Conservation (phyloP, 306 rosid species). For the Cajanus cajan region DNA sequence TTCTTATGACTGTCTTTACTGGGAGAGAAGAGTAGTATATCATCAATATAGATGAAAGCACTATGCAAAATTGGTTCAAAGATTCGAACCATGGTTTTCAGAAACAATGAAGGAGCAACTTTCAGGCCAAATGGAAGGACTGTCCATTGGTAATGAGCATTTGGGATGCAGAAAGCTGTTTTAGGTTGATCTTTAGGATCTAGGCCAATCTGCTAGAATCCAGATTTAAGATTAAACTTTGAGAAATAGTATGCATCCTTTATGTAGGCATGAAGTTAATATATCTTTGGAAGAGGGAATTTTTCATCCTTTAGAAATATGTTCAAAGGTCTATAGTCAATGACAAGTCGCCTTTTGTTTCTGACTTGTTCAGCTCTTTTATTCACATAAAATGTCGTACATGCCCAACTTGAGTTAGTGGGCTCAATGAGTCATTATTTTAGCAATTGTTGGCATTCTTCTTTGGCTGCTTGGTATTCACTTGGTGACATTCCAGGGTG, state of each 20-base stretch:
- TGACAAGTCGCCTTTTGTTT: neutral
- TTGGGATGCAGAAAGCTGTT: neutral
- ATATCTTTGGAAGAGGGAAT: neutral
- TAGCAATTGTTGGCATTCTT: neutral
- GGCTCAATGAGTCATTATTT: neutral
- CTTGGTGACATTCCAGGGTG: neutral
- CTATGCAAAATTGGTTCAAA: neutral
- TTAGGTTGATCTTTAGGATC: neutral
- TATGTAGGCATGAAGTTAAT: neutral
- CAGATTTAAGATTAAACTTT: too few species aligned
- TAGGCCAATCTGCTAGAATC: neutral
- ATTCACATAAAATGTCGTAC: neutral
- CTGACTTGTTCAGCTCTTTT: neutral
- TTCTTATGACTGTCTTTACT: neutral
- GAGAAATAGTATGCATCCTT: neutral
- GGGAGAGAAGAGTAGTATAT: neutral
- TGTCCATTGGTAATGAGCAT: neutral
- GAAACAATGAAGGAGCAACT: neutral
- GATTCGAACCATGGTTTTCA: neutral
- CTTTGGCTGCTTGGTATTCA: neutral
- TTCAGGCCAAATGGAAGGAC: neutral
- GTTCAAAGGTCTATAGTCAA: neutral
- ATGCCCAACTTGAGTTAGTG: neutral
- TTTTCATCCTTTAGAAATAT: too few species aligned
- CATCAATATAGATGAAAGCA: neutral